phyloP scores from a whole-genome alignment of 257 asterid species.

The Gentiana straminea region DNA sequence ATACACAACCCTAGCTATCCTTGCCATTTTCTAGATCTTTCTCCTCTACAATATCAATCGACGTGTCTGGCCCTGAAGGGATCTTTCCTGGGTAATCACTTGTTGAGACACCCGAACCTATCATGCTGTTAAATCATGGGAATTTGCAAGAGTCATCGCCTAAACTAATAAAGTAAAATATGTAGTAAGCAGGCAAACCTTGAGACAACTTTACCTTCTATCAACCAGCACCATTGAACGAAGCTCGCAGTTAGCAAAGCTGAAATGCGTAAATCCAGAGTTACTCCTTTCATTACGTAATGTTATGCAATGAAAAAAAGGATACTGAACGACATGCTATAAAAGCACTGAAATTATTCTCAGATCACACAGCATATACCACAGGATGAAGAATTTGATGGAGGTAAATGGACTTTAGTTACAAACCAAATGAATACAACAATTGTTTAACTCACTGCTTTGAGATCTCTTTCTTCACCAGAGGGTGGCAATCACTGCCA shows the following conservation, averaged over 20 bases:
- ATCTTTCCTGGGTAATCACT: slow-evolving; percentile 65
- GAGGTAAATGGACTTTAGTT: too few species aligned
- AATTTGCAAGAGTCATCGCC: slow-evolving; percentile 6
- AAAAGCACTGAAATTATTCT: too few species aligned
- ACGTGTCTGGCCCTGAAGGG: slow-evolving; percentile 46
- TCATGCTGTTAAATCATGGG: slow-evolving; percentile 36
- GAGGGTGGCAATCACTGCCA: slow-evolving; percentile 63
- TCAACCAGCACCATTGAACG: slow-evolving; percentile 78
- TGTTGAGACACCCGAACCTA: slow-evolving; percentile 31
- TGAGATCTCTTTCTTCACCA: slow-evolving; percentile 57
- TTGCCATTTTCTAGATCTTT: slow-evolving; percentile 26
- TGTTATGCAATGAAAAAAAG: too few species aligned
- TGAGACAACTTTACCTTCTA: slow-evolving; percentile 36
- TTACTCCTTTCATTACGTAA: too few species aligned
- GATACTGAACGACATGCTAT: too few species aligned
- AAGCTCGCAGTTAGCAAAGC: slow-evolving; percentile 86
- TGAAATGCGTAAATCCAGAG: slow-evolving; percentile 18
- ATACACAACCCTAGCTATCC: background rate
- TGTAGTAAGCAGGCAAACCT: background rate
- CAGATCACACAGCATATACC: too few species aligned
- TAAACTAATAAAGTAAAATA: background rate
- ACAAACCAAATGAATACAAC: too few species aligned
- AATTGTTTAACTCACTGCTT: slow-evolving; percentile 41
- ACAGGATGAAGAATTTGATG: too few species aligned
- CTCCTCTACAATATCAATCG: slow-evolving; percentile 38